Conservation (phyloP, 2,329 filamentous ascomycete genomes). For the Sporothrix inflata region DNA sequence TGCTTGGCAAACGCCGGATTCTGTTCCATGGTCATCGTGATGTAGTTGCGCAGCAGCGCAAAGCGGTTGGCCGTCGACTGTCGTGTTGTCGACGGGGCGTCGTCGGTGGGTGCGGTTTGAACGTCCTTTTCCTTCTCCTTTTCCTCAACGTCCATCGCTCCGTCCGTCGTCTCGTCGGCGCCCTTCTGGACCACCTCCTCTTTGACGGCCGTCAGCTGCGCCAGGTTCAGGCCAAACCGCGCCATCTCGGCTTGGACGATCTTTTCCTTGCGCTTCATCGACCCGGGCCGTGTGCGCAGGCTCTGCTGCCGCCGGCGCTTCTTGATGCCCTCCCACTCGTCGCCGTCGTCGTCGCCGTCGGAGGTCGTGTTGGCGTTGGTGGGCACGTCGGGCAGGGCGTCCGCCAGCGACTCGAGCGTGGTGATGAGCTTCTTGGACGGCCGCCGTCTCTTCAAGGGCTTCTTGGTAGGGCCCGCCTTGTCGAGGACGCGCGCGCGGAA, state of each 20-base stretch:
- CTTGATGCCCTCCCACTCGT: slow-evolving; percentile 40
- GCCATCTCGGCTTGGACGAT: slow-evolving; percentile 80
- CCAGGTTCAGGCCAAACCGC: slow-evolving; percentile 82
- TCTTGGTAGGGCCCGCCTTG: slow-evolving; percentile 41
- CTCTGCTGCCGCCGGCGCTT: slow-evolving; percentile 75
- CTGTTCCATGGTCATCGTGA: slow-evolving; percentile 85
- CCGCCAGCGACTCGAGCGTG: slow-evolving; percentile 73
- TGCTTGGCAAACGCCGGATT: slow-evolving; percentile 70
- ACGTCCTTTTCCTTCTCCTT: slow-evolving; percentile 29
- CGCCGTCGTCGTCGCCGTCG: slow-evolving; percentile 35
- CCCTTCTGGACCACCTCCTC: slow-evolving; percentile 30
- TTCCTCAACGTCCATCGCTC: slow-evolving; percentile 29
- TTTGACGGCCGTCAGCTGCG: slow-evolving; percentile 60
- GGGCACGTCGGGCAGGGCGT: slow-evolving; percentile 72
- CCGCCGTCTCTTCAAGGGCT: slow-evolving; percentile 59
- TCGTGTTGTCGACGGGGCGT: slow-evolving; percentile 31
- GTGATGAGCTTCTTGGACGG: slow-evolving; percentile 78
- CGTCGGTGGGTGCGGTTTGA: not conserved
- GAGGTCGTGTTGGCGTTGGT: slow-evolving; percentile 50
- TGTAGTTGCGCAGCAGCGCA: slow-evolving; percentile 81
- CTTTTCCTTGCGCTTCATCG: slow-evolving; percentile 80
- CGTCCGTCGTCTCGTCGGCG: not conserved
- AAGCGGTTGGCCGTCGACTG: slow-evolving; percentile 64
- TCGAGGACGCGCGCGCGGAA: slow-evolving; percentile 80
- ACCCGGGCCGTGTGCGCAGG: slow-evolving; percentile 73